Conservation (phyloP, 345 rosid species). For the Linum lewisii region DNA sequence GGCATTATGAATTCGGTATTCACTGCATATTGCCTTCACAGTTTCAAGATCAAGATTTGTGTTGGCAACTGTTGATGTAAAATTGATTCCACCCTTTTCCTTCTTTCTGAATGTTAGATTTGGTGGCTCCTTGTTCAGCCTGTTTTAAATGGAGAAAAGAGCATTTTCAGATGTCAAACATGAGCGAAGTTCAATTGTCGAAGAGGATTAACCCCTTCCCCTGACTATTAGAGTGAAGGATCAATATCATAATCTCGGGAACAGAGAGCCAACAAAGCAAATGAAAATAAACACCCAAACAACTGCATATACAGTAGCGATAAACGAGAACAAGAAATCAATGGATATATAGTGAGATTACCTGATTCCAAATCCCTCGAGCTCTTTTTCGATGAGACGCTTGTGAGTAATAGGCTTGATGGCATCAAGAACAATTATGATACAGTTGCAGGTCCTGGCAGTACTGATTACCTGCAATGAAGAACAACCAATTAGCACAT, state of each 20-base stretch:
- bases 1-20: constrained; percentile 92
- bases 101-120: constrained; percentile 95
- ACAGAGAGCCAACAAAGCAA: too few relatives aligned
- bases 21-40: constrained; percentile 94
- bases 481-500: not conserved
- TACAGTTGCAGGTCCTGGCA: constrained; percentile 92
- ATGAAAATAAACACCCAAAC: not conserved
- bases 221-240: too few relatives aligned
- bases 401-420: constrained; percentile 98
- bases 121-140: constrained; percentile 98
- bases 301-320: not conserved
- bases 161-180: not conserved
- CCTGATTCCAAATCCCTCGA: constrained; percentile 99
- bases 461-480: constrained; percentile 84
- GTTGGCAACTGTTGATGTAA: constrained; percentile 71
- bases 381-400: constrained; percentile 96
- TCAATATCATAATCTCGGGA: too few relatives aligned
- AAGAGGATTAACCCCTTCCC: too few relatives aligned
- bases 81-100: constrained; percentile 94
- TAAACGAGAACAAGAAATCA: not conserved
- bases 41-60: constrained; percentile 93
- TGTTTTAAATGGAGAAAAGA: constrained; percentile 19
- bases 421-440: constrained; percentile 91
- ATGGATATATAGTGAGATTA: constrained; percentile 15
- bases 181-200: too few relatives aligned